phyloP scores from a whole-genome alignment of 768 basidiomycete genomes.

The Pilatotrama ljubarskyi region DNA sequence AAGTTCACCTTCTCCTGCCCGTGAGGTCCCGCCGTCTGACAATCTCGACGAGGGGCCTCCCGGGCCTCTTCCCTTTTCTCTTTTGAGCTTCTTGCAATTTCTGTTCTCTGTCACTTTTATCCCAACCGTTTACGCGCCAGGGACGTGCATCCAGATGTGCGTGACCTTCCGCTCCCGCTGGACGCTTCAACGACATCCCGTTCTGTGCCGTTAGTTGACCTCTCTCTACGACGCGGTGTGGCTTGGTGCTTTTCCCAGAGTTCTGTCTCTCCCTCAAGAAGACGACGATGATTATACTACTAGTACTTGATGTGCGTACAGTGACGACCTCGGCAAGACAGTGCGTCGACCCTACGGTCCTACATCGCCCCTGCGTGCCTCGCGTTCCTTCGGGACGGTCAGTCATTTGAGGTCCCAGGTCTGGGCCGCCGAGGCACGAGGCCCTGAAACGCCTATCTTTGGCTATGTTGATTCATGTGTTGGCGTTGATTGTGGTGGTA shows the following conservation, averaged over 20 bases:
- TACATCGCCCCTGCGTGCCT: neutral
- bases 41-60: neutral
- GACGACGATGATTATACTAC: slow-evolving; percentile 9
- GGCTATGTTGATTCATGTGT: neutral
- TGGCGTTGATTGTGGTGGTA: neutral
- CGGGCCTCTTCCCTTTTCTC: neutral
- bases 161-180: slow-evolving; percentile 13
- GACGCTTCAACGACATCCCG: slow-evolving; percentile 20
- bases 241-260: neutral
- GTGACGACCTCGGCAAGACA: slow-evolving; percentile 22
- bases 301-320: slow-evolving; percentile 18
- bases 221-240: slow-evolving; percentile 1
- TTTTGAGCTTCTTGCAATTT: neutral
- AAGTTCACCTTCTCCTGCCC: neutral
- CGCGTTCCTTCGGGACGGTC: neutral
- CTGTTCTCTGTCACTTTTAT: neutral
- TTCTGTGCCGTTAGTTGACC: neutral
- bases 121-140: neutral
- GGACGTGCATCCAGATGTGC: slow-evolving; percentile 3
- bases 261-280: no score
- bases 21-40: neutral
- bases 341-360: slow-evolving; percentile 19
- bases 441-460: neutral
- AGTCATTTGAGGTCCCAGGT: no score
- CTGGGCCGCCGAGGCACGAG: no score